Percentiles rank a stretch among this genome's conserved stretches.
Evolutionary conservation across 176 grass and related monocot species (phyloP).

Genomic region (Triticum monococcum): DNA sequence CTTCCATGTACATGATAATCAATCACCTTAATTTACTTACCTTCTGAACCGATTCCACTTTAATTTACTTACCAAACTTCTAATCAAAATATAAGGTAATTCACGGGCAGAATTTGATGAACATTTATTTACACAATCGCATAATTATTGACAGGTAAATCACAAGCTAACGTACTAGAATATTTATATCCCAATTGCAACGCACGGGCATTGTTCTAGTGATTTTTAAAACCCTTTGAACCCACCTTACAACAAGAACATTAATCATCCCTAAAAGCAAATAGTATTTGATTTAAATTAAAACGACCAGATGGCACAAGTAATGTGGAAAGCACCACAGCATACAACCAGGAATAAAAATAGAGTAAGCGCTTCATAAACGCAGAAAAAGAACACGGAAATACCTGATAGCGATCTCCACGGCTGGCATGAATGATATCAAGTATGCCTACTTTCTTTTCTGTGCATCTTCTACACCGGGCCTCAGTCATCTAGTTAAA

Average conservation of each 20-base stretch:
- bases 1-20: too few species aligned
- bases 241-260: not conserved
- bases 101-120: too few species aligned
- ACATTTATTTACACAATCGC: too few species aligned
- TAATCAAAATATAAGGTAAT: too few species aligned
- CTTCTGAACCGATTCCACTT: too few species aligned
- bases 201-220: not conserved
- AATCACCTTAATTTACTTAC: too few species aligned
- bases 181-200: too few species aligned
- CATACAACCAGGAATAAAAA: not conserved
- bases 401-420: constrained; percentile 91
- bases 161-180: too few species aligned
- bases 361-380: not conserved
- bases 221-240: constrained; percentile 1
- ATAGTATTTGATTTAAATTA: not conserved
- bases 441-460: constrained; percentile 80
- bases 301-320: not conserved
- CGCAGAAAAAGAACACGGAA: not conserved
- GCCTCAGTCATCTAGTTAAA: constrained; percentile 80
- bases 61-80: too few species aligned
- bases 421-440: constrained; percentile 67
- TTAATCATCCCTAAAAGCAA: constrained; percentile 6
- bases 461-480: constrained; percentile 61
- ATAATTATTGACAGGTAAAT: too few species aligned
- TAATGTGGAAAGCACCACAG: not conserved